Evolutionary conservation across 768 basidiomycete species (phyloP), one percentile per base, ranked within the genome.

Genomic region (Phanerochaete sordida): DNA sequence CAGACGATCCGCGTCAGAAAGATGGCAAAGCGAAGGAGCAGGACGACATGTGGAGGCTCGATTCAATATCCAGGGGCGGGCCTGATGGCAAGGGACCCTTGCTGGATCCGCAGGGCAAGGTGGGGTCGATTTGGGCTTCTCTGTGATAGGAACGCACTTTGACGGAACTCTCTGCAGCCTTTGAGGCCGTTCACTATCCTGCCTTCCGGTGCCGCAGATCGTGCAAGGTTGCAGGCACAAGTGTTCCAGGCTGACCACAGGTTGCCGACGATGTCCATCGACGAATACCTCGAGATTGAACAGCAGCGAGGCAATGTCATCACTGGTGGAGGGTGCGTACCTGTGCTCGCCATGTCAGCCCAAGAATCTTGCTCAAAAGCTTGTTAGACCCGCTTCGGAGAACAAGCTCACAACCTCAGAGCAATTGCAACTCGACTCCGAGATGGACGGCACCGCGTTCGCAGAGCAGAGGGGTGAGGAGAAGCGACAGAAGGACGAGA

Each of bases 201-300:
- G 15, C 93, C 95, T 0, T 83, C 89, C 2, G 80, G 82, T 31
- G 75, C 80, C 45, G 71, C 79, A 21, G 82, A 95, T 65, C 86
- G 95, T 59, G 79, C 86, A 44, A 82, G 86, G 26, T 69, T 97
- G 6, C 87, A 88, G 69, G 74, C 82, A 1, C 85, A 91, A 67
- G 95, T 98, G 3, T 98, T 98, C 74, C 83, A 87, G 16, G 84
- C 92, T 15, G 84, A 83, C 12, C 85, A 97, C 68, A 84, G 88
- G 45, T 76, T 98, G 31, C 97, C 97, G 4, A 95, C 93, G 0
- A 98, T 99, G 97, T 83, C 91, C 1, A 84, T 98, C 59, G 96
- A 98, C 66, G 91, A 98, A 73, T 98, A 95, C 69, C 81, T 99
- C 31, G 85, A 91, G 69, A 85, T 93, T 58, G 96, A 99, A 69